These are phyloP conservation scores for Sanchytrium tribonematis DNA, from an alignment of 371 early-diverging fungal species.

Conservation along the genomic window DNA sequence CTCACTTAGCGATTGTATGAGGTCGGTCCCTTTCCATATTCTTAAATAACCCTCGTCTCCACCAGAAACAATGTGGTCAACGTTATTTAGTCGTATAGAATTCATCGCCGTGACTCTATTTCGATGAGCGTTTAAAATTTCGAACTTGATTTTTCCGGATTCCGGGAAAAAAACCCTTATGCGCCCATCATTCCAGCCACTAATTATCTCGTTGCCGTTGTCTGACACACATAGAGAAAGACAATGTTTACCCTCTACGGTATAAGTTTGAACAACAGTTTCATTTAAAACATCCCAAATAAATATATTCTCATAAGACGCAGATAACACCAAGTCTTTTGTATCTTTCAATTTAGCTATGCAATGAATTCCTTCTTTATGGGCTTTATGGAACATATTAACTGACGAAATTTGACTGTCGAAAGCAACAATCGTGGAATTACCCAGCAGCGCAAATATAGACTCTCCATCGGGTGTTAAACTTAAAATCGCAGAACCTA, in stretches of 20 bases:
- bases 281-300: not conserved
- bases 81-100: constrained; percentile 10
- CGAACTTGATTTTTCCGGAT: constrained; percentile 22
- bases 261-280: not conserved
- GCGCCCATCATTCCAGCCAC: constrained; percentile 27
- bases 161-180: constrained; percentile 27
- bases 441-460: not conserved
- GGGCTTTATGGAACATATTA: not conserved
- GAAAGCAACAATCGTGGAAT: not conserved
- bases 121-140: constrained; percentile 25
- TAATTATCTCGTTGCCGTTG: not conserved
- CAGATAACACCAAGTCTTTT: not conserved
- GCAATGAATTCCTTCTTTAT: not conserved
- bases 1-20: constrained; percentile 21
- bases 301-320: not conserved
- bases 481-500: not conserved
- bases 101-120: constrained; percentile 19
- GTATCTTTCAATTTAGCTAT: not conserved
- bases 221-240: not conserved
- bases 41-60: constrained; percentile 28
- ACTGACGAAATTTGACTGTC: not conserved
- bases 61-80: constrained; percentile 20
- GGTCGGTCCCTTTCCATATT: constrained; percentile 19
- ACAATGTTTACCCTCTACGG: not conserved
- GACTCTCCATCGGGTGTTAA: not conserved